Base-by-base conservation (phyloP, 495 filamentous ascomycete species). In the Melanomma pulvis-pyrius region DNA sequence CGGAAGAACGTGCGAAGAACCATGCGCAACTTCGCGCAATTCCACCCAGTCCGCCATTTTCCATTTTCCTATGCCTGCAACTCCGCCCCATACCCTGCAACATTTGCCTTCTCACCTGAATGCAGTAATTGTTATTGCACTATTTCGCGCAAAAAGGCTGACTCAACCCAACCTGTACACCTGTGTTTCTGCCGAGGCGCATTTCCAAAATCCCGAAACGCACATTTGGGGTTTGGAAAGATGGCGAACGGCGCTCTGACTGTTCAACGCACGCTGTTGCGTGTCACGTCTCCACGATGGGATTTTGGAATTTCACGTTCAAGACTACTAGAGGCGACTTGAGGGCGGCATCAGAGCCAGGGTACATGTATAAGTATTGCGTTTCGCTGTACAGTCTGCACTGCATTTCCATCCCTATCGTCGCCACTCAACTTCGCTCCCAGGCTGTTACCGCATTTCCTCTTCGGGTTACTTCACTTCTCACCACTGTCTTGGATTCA, bases 371-470 rank as follows among this genome's bases (percentile, higher is more conserved):
- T 54, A 54, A 54, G 25, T 34, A 22, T 11, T 15, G 26, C 24
- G 21, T 58, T 32, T 21, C 21, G 19, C 21, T 46, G 24, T 46
- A 3, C 53, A 9, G 28, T 56, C 21, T 39, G 6, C 13, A 3
- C n/a, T 36, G 32, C 6, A 7, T 34, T 41, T 46, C 32, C 28
- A 21, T 25, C 41, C 9, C 39, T 30, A n/a, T n/a, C n/a, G n/a
- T 25, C 59, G 7, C 3, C 12, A 30, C 26, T 55, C 29, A 9
- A 32, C 25, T 11, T 21, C 22, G 6, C 21, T 41, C 4, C 25
- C 11, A 48, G 34, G n/a, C 11, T 30, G 28, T 19, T 34, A 36
- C 58, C 47, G 29, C 19, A 53, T 41, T 52, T 61, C 48, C 59
- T 26, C 9, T 34, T 41, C 24, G 2, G 47, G 59, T 46, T 30